Evolutionary conservation across 1,139 yeast genomes (phyloP).

Genomic region (Pneumocystis sp.): DNA sequence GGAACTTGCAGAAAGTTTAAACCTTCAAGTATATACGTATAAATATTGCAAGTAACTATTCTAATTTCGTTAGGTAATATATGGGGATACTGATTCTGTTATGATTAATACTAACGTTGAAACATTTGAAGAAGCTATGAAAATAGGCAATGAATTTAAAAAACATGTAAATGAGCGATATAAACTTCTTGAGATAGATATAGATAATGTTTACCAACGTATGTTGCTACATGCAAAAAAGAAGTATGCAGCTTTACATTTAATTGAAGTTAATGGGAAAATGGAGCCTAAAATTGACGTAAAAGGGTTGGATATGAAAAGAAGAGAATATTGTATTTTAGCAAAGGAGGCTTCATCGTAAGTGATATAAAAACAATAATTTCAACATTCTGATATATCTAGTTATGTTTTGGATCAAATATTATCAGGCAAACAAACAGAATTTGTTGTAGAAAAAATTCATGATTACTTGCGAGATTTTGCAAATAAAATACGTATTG

Average conservation of each 20-base stretch:
- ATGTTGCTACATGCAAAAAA: slow-evolving; percentile 85
- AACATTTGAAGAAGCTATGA: slow-evolving; percentile 54
- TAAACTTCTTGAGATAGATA: slow-evolving; percentile 76
- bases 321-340: slow-evolving; percentile 89
- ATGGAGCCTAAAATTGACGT: slow-evolving; percentile 57
- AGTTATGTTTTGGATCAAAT: slow-evolving; percentile 55
- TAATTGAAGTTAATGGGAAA: slow-evolving; percentile 32
- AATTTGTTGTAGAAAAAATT: slow-evolving; percentile 55
- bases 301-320: slow-evolving; percentile 91
- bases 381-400: not conserved
- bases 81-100: slow-evolving; percentile 98
- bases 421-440: slow-evolving; percentile 62
- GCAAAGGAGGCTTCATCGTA: slow-evolving; percentile 63
- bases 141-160: slow-evolving; percentile 76
- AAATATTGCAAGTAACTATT: not conserved
- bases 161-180: slow-evolving; percentile 76
- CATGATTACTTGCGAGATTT: slow-evolving; percentile 58
- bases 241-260: slow-evolving; percentile 87
- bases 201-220: slow-evolving; percentile 81
- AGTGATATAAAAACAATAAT: slow-evolving; percentile 16
- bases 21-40: slow-evolving; percentile 31
- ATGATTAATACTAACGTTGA: slow-evolving; percentile 89
- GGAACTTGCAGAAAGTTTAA: slow-evolving; percentile 74
- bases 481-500: slow-evolving; percentile 41
- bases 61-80: slow-evolving; percentile 40